A percentile compares a stretch with the other conserved stretches of the same genome.
These are phyloP conservation scores for Podospora fimiseda DNA, from an alignment of 495 filamentous ascomycete species.

Conservation along the genomic window DNA sequence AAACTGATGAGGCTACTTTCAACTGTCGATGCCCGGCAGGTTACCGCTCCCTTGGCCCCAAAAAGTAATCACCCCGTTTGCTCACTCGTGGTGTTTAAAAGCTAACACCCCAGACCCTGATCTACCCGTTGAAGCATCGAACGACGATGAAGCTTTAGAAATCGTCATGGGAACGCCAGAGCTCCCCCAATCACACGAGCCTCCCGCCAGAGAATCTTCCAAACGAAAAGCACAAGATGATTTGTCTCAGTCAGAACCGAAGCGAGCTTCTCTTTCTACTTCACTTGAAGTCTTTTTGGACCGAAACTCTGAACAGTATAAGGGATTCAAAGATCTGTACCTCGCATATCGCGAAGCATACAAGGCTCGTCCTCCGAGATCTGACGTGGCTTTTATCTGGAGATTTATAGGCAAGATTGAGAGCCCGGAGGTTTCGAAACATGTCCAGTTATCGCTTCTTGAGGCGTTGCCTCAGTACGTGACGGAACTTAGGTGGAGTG, in stretches of 20 bases:
- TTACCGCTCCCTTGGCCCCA: neutral
- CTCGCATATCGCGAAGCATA: constrained; percentile 14
- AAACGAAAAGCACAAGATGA: neutral
- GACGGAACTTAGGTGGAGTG: neutral
- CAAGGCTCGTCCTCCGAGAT: constrained; percentile 13
- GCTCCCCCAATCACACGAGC: neutral
- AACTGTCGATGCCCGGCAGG: too few relatives aligned
- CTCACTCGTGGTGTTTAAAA: too few relatives aligned
- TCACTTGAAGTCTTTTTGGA: neutral
- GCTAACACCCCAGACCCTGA: too few relatives aligned
- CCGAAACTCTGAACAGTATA: neutral
- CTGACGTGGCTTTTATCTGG: constrained; percentile 23
- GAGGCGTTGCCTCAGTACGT: constrained; percentile 11
- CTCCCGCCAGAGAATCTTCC: neutral
- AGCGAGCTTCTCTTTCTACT: neutral
- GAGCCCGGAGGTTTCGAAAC: constrained; percentile 10
- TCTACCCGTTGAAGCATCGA: too few relatives aligned
- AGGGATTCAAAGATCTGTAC: constrained; percentile 16
- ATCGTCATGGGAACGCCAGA: neutral
- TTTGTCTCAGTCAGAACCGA: neutral
- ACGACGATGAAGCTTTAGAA: too few relatives aligned
- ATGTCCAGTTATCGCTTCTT: constrained; percentile 21
- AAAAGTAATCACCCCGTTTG: neutral
- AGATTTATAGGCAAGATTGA: constrained; percentile 20
- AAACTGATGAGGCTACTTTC: neutral